Conservation (phyloP, 2,329 filamentous ascomycete genomes). For the Fusarium kyushuense region DNA sequence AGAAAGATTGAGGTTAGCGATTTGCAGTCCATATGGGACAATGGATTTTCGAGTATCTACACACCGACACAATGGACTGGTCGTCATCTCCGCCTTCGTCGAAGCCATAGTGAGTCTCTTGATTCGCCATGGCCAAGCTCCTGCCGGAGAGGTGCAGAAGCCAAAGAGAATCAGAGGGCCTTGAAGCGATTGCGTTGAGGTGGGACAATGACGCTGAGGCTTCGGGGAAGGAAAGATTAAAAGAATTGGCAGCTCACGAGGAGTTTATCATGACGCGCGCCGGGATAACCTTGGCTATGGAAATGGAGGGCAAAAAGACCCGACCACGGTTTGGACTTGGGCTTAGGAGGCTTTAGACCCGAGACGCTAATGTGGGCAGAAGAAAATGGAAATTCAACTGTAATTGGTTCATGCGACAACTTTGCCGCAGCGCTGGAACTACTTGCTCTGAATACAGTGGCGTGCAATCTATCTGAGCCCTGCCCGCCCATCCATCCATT, state of each 20-base stretch:
- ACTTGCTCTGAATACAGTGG: constrained; percentile 9
- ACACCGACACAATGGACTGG: constrained; percentile 60
- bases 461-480: constrained; percentile 18
- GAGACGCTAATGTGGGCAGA: constrained; percentile 42
- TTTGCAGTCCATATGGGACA: constrained; percentile 33
- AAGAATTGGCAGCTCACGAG: constrained; percentile 44
- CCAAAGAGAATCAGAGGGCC: constrained; percentile 31
- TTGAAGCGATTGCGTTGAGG: constrained; percentile 36
- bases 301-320: constrained; percentile 34
- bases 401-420: constrained; percentile 40
- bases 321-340: constrained; percentile 27
- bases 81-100: constrained; percentile 61
- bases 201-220: constrained; percentile 22
- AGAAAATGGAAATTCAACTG: constrained; percentile 27
- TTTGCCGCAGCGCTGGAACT: constrained; percentile 28
- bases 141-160: constrained; percentile 44
- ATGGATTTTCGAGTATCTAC: constrained; percentile 41
- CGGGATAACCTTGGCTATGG: constrained; percentile 46
- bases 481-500: too few species aligned
- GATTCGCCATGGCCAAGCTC: constrained; percentile 56
- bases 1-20: constrained; percentile 38
- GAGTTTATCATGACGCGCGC: constrained; percentile 49
- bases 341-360: constrained; percentile 34
- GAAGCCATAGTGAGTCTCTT: constrained; percentile 60
- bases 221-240: constrained; percentile 36